Percentiles rank a stretch among this genome's conserved stretches.
Conservation (phyloP, 2,329 filamentous ascomycete genomes). For the Bipolaris sorokiniana region DNA sequence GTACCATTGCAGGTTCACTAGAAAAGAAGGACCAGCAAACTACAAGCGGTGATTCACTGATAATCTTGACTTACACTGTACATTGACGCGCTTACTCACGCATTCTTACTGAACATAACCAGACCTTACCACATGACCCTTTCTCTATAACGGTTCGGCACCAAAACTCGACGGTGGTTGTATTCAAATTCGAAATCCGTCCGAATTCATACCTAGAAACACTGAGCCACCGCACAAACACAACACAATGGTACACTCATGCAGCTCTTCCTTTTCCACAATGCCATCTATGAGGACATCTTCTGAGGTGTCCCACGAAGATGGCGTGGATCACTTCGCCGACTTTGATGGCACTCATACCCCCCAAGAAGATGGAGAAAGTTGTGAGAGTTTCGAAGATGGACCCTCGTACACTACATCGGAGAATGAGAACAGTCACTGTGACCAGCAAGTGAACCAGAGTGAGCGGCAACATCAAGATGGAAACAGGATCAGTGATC, state of each 20-base stretch:
- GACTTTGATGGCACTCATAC: conserved; percentile 5
- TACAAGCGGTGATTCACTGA: not conserved
- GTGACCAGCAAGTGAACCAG: not conserved
- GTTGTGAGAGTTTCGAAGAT: not conserved
- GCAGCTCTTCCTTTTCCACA: conserved; percentile 6
- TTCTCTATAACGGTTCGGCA: not conserved
- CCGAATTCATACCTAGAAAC: not conserved
- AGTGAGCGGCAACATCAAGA: not conserved
- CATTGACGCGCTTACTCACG: not conserved
- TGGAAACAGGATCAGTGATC: not conserved
- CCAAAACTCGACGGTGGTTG: not conserved
- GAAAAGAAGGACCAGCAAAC: not conserved
- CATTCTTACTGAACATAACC: not conserved
- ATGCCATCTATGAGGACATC: conserved; percentile 4
- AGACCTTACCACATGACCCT: not conserved
- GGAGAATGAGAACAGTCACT: not conserved
- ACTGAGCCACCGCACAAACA: not conserved
- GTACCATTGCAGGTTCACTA: not conserved
- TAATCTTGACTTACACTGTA: not conserved
- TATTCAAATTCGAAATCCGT: not conserved
- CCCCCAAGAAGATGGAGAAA: not conserved
- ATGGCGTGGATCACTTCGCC: not conserved
- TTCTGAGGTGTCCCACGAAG: not conserved
- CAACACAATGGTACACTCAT: conserved; percentile 2
- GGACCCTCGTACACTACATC: not conserved